Evolutionary conservation across 1,139 yeast genomes (phyloP), one percentile per base, ranked within the genome.

Genomic region (Pichia cactophila): DNA sequence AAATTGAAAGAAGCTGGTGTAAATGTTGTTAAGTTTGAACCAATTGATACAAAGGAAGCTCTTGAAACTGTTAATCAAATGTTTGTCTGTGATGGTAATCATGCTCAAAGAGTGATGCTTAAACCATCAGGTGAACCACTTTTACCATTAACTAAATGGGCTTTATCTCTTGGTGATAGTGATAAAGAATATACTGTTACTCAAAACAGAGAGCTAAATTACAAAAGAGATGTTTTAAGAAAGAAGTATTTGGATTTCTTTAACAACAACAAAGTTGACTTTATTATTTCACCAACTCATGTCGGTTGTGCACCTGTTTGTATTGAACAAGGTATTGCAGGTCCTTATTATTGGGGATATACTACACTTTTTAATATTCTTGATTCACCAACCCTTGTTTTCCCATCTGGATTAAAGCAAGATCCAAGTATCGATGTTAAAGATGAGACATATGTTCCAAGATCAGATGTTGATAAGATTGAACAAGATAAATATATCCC

Each of bases 281-380:
- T 82, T 59, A 73, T 86, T 50, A 67, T 86, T 45, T 72, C 83
- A 47, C 94, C 95, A 44, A 73, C 81, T 6, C 81, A 82, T 61
- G 78, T 77, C 52, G 85, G 85, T 52, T 85, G 82, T 48, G 89
- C 94, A 6, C 88, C 90, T 23, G 76, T 74, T 46, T 56, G 65
- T 50, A 57, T 59, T 33, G 56, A 60, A 29, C 61, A 62, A 41
- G 67, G 63, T 45, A 79, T 82, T 17, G 81, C 78, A 44, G 75
- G 77, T 48, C 76, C 84, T 12, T 77, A 75, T 61, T 82, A 83
- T 66, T 84, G 94, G 92, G 83, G 87, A 4, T 84, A 83, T 68
- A 83, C 89, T 12, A 66, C 86, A 0, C 73, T 83, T 56, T 84
- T 80, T 73, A 83, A 82, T 62, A 62, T 82, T 49, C 66, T 81